Percentiles rank a stretch among this genome's conserved stretches.
phyloP scores from a whole-genome alignment of 768 basidiomycete species.

The Atractiella rhizophila region DNA sequence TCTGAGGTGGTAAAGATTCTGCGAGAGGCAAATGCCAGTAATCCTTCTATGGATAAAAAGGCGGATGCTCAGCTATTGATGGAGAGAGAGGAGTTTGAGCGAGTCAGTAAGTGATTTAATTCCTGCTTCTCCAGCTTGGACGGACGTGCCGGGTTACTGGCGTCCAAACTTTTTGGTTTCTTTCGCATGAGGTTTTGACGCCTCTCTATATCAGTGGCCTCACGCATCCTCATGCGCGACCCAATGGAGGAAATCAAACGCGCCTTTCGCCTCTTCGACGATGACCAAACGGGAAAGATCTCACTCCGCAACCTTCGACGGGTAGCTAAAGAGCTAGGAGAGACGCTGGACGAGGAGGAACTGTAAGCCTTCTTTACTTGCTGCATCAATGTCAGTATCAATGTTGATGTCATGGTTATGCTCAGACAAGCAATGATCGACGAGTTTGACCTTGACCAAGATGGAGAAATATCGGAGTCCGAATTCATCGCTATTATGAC shows the following conservation, averaged over 20 bases:
- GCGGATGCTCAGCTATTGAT: conserved; percentile 11
- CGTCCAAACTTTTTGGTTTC: not conserved
- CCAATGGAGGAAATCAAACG: conserved; percentile 88
- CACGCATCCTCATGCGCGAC: conserved; percentile 73
- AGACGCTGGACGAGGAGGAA: conserved; percentile 82
- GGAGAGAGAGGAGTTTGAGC: conserved; percentile 63
- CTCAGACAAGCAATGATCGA: conserved; percentile 97
- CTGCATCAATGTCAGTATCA: not conserved
- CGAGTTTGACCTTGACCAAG: conserved; percentile 95
- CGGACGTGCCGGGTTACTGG: not conserved
- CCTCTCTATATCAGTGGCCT: conserved; percentile 42
- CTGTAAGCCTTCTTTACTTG: conserved; percentile 30
- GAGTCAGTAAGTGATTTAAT: conserved; percentile 51
- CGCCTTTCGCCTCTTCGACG: conserved; percentile 90
- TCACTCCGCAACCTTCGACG: conserved; percentile 65
- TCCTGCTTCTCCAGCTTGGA: too few species aligned
- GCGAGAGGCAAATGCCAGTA: conserved; percentile 66
- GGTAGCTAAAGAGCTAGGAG: conserved; percentile 91
- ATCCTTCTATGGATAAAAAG: conserved; percentile 25
- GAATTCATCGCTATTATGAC: conserved; percentile 35
- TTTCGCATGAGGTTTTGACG: not conserved
- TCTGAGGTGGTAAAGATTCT: conserved; percentile 88
- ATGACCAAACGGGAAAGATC: conserved; percentile 85
- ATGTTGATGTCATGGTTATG: not conserved
- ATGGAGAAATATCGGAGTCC: conserved; percentile 85